A percentile compares a stretch with the other conserved stretches of the same genome.
These are phyloP conservation scores for Brassica cretica DNA, from an alignment of 345 rosid genomes.

Conservation along the genomic window DNA sequence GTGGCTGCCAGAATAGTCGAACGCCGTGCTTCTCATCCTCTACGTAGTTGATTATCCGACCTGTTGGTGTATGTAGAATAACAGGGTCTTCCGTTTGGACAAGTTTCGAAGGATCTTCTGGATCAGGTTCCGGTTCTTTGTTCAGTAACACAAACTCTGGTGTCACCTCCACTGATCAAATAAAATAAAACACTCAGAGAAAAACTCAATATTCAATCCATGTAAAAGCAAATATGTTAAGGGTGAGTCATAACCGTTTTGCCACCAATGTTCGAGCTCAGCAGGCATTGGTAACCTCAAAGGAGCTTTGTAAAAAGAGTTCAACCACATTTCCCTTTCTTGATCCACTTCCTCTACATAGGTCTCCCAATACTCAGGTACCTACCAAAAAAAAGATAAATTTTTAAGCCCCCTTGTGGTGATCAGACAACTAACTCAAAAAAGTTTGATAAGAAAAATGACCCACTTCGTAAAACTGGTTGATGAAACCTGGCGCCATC, in stretches of 20 bases:
- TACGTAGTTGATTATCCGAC: constrained; percentile 71
- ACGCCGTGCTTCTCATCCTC: constrained; percentile 87
- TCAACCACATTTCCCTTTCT: constrained; percentile 94
- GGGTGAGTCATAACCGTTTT: constrained; percentile 50
- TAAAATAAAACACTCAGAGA: neutral
- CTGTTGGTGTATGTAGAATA: constrained; percentile 78
- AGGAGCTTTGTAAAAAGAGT: constrained; percentile 91
- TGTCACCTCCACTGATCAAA: constrained; percentile 57
- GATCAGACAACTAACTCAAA: constrained; percentile 21
- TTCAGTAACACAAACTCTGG: constrained; percentile 79
- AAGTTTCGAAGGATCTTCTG: constrained; percentile 75
- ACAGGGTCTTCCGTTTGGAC: constrained; percentile 73
- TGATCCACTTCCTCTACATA: constrained; percentile 83
- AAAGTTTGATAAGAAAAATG: constrained; percentile 13
- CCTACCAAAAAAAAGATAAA: constrained; percentile 46
- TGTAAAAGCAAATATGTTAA: constrained; percentile 15
- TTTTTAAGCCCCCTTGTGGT: constrained; percentile 14
- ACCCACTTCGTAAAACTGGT: constrained; percentile 83
- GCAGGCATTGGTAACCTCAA: constrained; percentile 92
- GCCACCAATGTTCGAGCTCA: constrained; percentile 97
- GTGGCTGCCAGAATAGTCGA: constrained; percentile 89
- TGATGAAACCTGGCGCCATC: constrained; percentile 98
- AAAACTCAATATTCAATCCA: neutral
- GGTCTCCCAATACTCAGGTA: constrained; percentile 91
- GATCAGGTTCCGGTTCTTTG: constrained; percentile 88